Evolutionary conservation across 305 asterid genomes (phyloP).

Genomic region (Fraxinus dipetala): DNA sequence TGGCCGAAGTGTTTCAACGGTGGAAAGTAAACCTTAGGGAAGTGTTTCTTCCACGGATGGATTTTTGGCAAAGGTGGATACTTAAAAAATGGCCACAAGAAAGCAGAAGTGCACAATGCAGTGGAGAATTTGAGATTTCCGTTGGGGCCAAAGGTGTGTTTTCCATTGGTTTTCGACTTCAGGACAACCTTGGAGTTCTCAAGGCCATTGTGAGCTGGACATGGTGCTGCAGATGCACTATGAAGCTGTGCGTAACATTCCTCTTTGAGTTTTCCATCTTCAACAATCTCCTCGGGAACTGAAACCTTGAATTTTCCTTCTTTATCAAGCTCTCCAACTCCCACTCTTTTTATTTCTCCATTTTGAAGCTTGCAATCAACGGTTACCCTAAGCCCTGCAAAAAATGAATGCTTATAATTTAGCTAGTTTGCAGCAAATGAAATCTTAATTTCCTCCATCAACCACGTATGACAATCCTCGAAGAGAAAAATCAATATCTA

Average conservation of each 20-base stretch:
- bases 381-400: constrained; percentile 43
- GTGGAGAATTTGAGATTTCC: constrained; percentile 56
- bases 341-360: constrained; percentile 45
- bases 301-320: constrained; percentile 62
- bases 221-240: constrained; percentile 62
- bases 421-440: background rate
- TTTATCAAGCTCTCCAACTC: constrained; percentile 39
- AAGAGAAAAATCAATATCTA: background rate
- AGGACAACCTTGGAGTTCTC: constrained; percentile 52
- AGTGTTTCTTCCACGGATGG: constrained; percentile 42
- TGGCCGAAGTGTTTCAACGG: constrained; percentile 41
- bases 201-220: constrained; percentile 56
- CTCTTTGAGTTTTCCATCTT: constrained; percentile 40
- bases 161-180: constrained; percentile 32
- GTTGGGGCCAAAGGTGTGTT: constrained; percentile 37
- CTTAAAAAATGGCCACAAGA: constrained; percentile 56
- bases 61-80: constrained; percentile 50
- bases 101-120: constrained; percentile 61
- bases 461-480: background rate
- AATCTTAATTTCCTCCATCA: background rate
- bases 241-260: constrained; percentile 84
- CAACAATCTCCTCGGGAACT: constrained; percentile 39
- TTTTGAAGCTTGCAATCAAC: constrained; percentile 27
- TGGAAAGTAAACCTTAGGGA: constrained; percentile 37
- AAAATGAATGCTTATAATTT: background rate